Percentiles rank a stretch among this genome's conserved stretches.
These are phyloP conservation scores for Macrocybe gigantea DNA, from an alignment of 768 basidiomycete species.

Conservation along the genomic window DNA sequence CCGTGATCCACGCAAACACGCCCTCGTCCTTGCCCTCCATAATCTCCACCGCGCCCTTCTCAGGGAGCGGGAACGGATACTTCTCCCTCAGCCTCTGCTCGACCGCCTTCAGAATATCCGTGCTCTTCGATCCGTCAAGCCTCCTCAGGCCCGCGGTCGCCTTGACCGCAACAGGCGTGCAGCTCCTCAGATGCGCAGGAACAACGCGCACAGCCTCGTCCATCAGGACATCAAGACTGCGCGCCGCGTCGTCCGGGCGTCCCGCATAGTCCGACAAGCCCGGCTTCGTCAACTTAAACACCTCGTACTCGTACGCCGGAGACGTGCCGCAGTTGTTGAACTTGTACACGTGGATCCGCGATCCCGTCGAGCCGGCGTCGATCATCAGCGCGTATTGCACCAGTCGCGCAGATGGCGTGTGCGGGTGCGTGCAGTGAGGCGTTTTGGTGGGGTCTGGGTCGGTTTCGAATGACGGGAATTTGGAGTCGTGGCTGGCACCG, in stretches of 20 bases:
- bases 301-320: slow-evolving; percentile 86
- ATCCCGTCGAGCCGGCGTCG: slow-evolving; percentile 97
- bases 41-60: slow-evolving; percentile 66
- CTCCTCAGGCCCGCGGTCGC: slow-evolving; percentile 85
- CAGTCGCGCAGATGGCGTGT: slow-evolving; percentile 43
- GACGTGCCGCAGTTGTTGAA: slow-evolving; percentile 85
- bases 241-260: slow-evolving; percentile 65
- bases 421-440: slow-evolving; percentile 59
- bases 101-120: slow-evolving; percentile 74
- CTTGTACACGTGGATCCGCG: slow-evolving; percentile 97
- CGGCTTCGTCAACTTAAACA: slow-evolving; percentile 77
- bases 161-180: slow-evolving; percentile 88
- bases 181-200: slow-evolving; percentile 57
- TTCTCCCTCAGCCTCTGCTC: slow-evolving; percentile 43
- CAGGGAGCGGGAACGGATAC: slow-evolving; percentile 60
- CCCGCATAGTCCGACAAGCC: slow-evolving; percentile 67
- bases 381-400: slow-evolving; percentile 96
- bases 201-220: slow-evolving; percentile 78
- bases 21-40: slow-evolving; percentile 98
- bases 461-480: slow-evolving; percentile 56
- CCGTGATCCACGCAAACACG: slow-evolving; percentile 98
- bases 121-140: slow-evolving; percentile 55
- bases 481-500: slow-evolving; percentile 13
- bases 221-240: slow-evolving; percentile 71
- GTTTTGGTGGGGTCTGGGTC: slow-evolving; percentile 75